Percentiles rank a stretch among this genome's conserved stretches.
These are phyloP conservation scores for Telfairia occidentalis DNA, from an alignment of 331 rosid genomes.

Conservation along the genomic window DNA sequence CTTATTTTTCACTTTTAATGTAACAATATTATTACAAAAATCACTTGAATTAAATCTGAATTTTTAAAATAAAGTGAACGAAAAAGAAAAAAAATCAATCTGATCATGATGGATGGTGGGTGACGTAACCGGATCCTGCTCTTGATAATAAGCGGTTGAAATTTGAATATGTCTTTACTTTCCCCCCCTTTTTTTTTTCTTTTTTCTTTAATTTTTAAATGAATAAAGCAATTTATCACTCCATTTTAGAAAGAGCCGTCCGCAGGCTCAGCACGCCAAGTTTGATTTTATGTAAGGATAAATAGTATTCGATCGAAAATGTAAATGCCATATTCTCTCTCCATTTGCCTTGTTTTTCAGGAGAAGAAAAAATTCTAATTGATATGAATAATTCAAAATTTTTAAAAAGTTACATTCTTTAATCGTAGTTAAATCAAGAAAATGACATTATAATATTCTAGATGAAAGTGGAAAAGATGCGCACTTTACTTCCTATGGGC, in stretches of 20 bases:
- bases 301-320: background rate
- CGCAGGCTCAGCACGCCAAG: background rate
- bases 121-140: background rate
- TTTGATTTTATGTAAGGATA: background rate
- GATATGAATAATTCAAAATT: background rate
- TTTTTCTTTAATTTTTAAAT: background rate
- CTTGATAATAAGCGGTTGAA: background rate
- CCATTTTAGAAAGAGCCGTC: background rate
- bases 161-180: background rate
- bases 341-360: background rate
- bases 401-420: background rate
- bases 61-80: background rate
- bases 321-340: background rate
- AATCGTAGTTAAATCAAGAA: background rate
- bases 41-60: background rate
- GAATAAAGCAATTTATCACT: background rate
- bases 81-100: background rate
- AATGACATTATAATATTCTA: background rate
- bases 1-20: too few relatives aligned
- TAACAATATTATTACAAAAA: background rate
- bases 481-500: background rate
- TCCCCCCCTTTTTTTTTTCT: too few relatives aligned
- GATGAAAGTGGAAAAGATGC: background rate
- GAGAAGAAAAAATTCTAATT: background rate
- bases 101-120: background rate